phyloP scores from a whole-genome alignment of 345 rosid species.

The Moricandia moricandioides region DNA sequence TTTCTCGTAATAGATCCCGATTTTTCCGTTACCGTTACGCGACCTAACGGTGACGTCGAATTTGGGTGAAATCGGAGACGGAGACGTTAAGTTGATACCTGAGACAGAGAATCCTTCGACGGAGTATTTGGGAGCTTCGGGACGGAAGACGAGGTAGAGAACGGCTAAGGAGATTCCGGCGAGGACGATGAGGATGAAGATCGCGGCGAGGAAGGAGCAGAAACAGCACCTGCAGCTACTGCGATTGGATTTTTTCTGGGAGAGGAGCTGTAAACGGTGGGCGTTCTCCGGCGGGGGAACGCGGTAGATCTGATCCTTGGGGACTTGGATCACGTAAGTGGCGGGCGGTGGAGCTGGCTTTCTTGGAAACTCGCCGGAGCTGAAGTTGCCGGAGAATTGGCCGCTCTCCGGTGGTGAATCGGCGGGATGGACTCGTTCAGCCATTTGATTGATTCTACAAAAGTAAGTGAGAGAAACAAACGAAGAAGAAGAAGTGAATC shows the following conservation, averaged over 20 bases:
- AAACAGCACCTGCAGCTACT: slow-evolving; percentile 47
- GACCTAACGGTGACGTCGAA: slow-evolving; percentile 58
- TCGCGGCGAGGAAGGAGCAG: slow-evolving; percentile 40
- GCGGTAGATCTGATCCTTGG: slow-evolving; percentile 86
- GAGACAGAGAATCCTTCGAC: slow-evolving; percentile 48
- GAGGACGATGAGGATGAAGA: slow-evolving; percentile 45
- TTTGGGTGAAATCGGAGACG: slow-evolving; percentile 49
- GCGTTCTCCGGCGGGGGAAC: slow-evolving; percentile 87
- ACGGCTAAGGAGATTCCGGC: slow-evolving; percentile 46
- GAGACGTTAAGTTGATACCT: slow-evolving; percentile 55
- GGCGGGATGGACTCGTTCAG: slow-evolving; percentile 37
- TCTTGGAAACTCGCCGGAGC: slow-evolving; percentile 37
- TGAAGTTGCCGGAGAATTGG: slow-evolving; percentile 40
- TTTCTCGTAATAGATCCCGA: slow-evolving; percentile 58
- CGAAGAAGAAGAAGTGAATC: slow-evolving; percentile 1
- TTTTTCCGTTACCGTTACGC: slow-evolving; percentile 59
- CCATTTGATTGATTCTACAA: slow-evolving; percentile 20
- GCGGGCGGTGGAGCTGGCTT: slow-evolving; percentile 50
- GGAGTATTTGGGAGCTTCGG: slow-evolving; percentile 59
- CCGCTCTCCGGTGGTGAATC: slow-evolving; percentile 37
- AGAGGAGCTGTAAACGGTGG: slow-evolving; percentile 51
- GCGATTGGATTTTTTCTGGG: slow-evolving; percentile 41
- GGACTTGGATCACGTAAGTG: slow-evolving; percentile 81
- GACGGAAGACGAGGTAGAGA: slow-evolving; percentile 63
- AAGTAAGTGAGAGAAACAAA: background rate